Conservation (phyloP, 371 early-diverging fungal species). For the Mucor sp. region DNA sequence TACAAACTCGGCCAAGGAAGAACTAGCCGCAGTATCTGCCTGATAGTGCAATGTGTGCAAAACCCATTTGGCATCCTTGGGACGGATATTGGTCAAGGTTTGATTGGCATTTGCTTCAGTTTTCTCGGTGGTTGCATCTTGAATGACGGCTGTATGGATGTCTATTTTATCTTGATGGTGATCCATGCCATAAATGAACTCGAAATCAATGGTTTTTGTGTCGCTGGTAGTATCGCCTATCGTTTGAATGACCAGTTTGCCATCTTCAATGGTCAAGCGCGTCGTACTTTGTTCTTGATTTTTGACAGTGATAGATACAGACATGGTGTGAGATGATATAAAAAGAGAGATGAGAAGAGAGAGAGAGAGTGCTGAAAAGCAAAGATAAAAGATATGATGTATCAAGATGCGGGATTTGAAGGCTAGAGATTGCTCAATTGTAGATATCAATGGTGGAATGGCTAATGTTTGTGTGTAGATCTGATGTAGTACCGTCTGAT, state of each 20-base stretch:
- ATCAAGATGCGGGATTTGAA: background rate
- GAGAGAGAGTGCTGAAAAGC: background rate
- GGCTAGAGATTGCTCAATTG: background rate
- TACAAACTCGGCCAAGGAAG: background rate
- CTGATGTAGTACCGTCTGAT: background rate
- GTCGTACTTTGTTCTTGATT: background rate
- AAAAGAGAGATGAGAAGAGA: background rate
- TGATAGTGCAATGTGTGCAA: conserved; percentile 2
- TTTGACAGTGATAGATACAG: background rate
- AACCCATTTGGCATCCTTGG: conserved; percentile 8
- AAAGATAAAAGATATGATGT: no score
- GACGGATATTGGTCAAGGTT: conserved; percentile 9
- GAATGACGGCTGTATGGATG: background rate
- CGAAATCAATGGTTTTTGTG: conserved; percentile 7
- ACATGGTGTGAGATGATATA: background rate
- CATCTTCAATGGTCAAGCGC: background rate
- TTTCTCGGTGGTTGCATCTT: background rate
- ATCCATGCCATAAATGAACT: conserved; percentile 14
- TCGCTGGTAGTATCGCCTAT: no score
- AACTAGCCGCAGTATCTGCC: background rate
- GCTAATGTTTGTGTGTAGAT: background rate
- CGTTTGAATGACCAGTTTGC: background rate
- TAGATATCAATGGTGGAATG: background rate
- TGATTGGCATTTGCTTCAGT: background rate
- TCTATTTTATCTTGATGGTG: background rate